Evolutionary conservation across 805 yeast species (phyloP), one percentile per base, ranked within the genome.

Genomic region (Candida ovalis): DNA sequence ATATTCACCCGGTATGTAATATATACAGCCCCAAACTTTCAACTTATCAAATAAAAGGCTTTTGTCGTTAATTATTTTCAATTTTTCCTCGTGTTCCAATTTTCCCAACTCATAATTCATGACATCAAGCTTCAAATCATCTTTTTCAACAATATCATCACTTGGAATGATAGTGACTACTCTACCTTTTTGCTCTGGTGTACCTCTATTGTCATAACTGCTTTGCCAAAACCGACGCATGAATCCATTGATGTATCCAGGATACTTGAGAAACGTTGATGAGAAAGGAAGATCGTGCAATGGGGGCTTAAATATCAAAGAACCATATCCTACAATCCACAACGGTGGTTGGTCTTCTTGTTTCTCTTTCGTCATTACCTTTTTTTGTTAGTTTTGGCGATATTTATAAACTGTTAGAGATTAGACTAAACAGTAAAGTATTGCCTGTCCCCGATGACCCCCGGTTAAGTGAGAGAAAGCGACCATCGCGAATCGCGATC

Each of bases 281-380:
- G 63, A 58, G 39, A 59, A 53, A 75, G 35, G 81, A 68, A 57
- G 76, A 72, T 42, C 79, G 72, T 51, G 78, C 76, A 55, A 91
- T 0, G 97, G 97, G 0, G 96, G 97, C 60, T 89, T 90, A 74
- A 86, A 90, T 23, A 90, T 82, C 45, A 90, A 71, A 0, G 96
- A 87, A 1, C 97, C 97, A 61, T 90, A 90, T 2, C 97, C 97
- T 10, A 90, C 81, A 13, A 90, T 76, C 96, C 96, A 91, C 49
- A 82, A 63, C 0, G 82, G 81, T 27, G 28, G 27, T n/a, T 27
- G 41, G 10, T 25, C 27, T 32, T 61, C 45, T 44, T 50, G 10
- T 41, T 37, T 30, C 45, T 50, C 8, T 41, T 37, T 30, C 45
- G 46, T 52, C 51, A 40, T 22, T 40, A 40, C 45, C 21, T 24